These are phyloP conservation scores for Elaphomyces granulatus DNA, from an alignment of 495 filamentous ascomycete genomes.

Conservation along the genomic window DNA sequence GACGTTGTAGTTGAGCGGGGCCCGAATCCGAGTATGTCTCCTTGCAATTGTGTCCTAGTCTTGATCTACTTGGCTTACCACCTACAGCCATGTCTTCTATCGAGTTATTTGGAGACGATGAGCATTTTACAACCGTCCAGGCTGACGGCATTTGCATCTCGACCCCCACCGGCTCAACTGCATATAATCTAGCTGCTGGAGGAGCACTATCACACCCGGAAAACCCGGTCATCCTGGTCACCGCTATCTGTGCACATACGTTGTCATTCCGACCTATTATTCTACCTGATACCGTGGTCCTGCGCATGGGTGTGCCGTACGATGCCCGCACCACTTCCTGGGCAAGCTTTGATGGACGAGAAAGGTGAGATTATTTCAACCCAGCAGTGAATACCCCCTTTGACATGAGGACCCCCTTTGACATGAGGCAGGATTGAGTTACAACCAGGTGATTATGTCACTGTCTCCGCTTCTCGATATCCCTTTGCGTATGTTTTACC, in stretches of 20 bases:
- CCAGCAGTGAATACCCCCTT: no score
- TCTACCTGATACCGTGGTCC: slow-evolving; percentile 83
- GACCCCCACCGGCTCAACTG: slow-evolving; percentile 86
- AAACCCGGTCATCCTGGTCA: slow-evolving; percentile 91
- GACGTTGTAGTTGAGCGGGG: slow-evolving; percentile 85
- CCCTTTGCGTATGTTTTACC: slow-evolving; percentile 85
- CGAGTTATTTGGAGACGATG: slow-evolving; percentile 88
- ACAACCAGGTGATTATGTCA: slow-evolving; percentile 84
- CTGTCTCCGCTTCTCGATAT: slow-evolving; percentile 80
- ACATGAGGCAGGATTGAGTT: slow-evolving; percentile 50
- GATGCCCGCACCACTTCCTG: slow-evolving; percentile 78
- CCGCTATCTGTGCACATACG: slow-evolving; percentile 91
- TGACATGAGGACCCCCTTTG: no score
- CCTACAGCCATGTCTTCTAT: slow-evolving; percentile 64
- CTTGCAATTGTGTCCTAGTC: slow-evolving; percentile 1
- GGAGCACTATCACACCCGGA: slow-evolving; percentile 93
- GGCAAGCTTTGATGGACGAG: slow-evolving; percentile 94
- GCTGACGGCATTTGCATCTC: slow-evolving; percentile 84
- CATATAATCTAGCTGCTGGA: slow-evolving; percentile 93
- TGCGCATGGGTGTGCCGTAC: slow-evolving; percentile 85
- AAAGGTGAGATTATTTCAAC: slow-evolving; percentile 48
- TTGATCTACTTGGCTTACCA: slow-evolving; percentile 8
- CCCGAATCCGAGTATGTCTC: slow-evolving; percentile 63
- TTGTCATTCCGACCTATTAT: slow-evolving; percentile 93
- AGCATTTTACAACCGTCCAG: slow-evolving; percentile 78